Evolutionary conservation across 768 basidiomycete species (phyloP), one percentile per base, ranked within the genome.

Genomic region (Pulveroboletus sp.): DNA sequence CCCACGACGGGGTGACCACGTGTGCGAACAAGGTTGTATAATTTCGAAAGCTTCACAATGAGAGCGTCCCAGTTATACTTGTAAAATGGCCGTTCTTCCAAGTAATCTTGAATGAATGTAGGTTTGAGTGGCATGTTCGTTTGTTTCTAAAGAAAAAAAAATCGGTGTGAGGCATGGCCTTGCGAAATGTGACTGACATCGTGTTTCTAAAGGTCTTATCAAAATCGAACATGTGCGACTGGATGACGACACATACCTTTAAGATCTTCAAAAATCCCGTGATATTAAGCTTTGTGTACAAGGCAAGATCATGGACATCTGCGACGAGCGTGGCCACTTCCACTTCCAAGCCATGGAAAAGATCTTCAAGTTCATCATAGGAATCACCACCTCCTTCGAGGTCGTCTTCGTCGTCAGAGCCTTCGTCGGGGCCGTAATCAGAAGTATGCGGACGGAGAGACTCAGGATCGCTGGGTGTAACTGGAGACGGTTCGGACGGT

Each of bases 261-360:
- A 97, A 75, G 54, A 97, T 97, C 73, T 99, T 99, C 78, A 97
- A 88, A 67, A 99, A 99, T 9, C 96, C 96, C 1, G 96, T 97
- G 62, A 97, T 93, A 67, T 98, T 98, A 47, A 98, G 80, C 66
- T 98, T 98, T 4, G 95, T 94, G 66, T 94, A 89, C 28, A 97
- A 74, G 1, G 93, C 93, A 36, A 94, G 77, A 67, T 93, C 90
- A 58, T 93, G 90, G 10, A 91, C 89, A 57, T 90, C 88, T 1
- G 95, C 95, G 15, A 99, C 95, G 39, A 99, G 80, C 37, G 82
- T 88, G 1, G 94, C 95, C 17, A 98, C 90, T 63, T 94, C 92
- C 63, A 96, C 94, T 69, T 98, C 93, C 17, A 98, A 73, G 14
- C 76, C 78, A 54, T 86, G 83, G 67, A 96, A 99, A 18, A 84